Evolutionary conservation across 352 stramenopile genomes (phyloP), one percentile per base, ranked within the genome.

Genomic region (Pythium grandisporangium): DNA sequence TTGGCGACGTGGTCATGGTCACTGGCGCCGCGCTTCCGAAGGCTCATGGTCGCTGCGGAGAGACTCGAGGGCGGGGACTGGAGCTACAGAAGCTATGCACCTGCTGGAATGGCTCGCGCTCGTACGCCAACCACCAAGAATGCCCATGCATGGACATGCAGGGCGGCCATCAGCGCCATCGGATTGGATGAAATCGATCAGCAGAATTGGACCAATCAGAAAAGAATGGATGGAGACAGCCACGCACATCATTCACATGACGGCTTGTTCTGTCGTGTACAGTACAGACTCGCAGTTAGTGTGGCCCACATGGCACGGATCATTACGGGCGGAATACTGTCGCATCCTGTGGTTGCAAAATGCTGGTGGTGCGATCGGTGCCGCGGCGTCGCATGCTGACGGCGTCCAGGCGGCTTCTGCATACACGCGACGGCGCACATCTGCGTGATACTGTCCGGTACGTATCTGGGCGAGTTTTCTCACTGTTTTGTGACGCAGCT

Each of bases 11-110:
- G 42, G 30, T 66, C 59, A 13, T 57, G 52, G 11, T 83, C 67
- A 37, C 46, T 48, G 30, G 61, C 71, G 37, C 58, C 61, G 48
- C 80, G 80, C 68, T 93, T 90, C 63, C 82, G 84, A 41, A 73
- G 58, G 48, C 60, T 82, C 69, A 86, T 86, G n/a, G 33, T 52
- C 22, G n/a, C n/a, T 32, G 25, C 26, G 23, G n/a, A 29, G 11
- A 26, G 8, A 16, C 6, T 11, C 30, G 29, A 30, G 24, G 25
- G 19, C 24, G 29, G 29, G n/a, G n/a, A n/a, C n/a, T n/a, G n/a
- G n/a, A n/a, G n/a, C n/a, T n/a, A n/a, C n/a, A n/a, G n/a, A n/a
- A n/a, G n/a, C n/a, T n/a, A n/a, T n/a, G n/a, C n/a, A n/a, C n/a
- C n/a, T n/a, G n/a, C n/a, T n/a, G n/a, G n/a, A n/a, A n/a, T n/a